Evolutionary conservation across 2,329 filamentous ascomycete species (phyloP).

Genomic region (Penicillium freii): DNA sequence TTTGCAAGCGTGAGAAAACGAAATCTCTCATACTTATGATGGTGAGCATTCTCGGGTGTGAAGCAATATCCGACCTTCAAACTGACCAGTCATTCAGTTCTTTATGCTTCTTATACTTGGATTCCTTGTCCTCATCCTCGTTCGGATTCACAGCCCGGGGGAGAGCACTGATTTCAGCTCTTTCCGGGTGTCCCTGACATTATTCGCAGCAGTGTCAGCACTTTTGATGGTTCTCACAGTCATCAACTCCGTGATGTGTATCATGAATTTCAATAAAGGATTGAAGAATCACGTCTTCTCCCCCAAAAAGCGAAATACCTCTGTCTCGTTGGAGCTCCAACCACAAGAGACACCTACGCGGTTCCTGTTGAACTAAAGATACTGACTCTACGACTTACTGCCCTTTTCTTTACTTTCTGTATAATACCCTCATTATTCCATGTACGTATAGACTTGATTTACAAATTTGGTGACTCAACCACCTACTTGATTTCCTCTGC

Average conservation of each 20-base stretch:
- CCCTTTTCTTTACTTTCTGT: neutral
- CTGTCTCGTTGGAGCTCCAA: constrained; percentile 4
- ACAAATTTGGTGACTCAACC: neutral
- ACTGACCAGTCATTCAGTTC: constrained; percentile 9
- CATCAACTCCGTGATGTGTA: constrained; percentile 18
- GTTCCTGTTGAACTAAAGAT: constrained; percentile 5
- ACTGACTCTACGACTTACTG: neutral
- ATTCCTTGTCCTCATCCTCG: constrained; percentile 10
- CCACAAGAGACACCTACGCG: constrained; percentile 3
- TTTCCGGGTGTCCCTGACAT: constrained; percentile 16
- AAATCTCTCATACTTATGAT: constrained; percentile 19
- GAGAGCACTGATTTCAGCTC: constrained; percentile 6
- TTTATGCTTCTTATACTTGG: constrained; percentile 14
- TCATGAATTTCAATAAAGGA: constrained; percentile 21
- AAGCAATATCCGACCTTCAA: neutral
- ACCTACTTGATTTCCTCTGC: neutral
- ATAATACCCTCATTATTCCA: neutral
- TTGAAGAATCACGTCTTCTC: constrained; percentile 12
- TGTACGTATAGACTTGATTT: neutral
- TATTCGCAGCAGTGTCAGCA: constrained; percentile 16
- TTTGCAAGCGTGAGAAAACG: constrained; percentile 18
- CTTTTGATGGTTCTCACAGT: constrained; percentile 13
- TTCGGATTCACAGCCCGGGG: neutral
- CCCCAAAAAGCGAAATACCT: neutral
- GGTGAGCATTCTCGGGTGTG: constrained; percentile 1